Evolutionary conservation across 345 rosid species (phyloP).

Genomic region (Odontarrhena argentea): DNA sequence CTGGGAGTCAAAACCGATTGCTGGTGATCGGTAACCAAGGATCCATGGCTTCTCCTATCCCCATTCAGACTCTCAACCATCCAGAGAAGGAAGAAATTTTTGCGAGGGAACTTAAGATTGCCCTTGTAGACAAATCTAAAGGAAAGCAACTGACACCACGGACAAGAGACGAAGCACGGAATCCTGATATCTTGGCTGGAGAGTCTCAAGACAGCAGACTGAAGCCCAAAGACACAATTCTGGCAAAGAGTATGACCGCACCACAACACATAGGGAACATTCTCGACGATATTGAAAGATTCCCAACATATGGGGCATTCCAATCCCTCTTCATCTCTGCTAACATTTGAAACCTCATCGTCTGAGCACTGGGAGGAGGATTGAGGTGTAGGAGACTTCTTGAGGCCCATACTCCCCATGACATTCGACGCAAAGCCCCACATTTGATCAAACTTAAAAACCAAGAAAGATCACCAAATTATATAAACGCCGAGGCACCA

Average conservation of each 20-base stretch:
- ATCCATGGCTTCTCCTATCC: conserved; percentile 43
- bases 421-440: conserved; percentile 50
- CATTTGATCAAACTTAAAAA: conserved; percentile 35
- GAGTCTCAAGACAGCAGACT: conserved; percentile 51
- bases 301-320: conserved; percentile 77
- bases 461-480: conserved; percentile 17
- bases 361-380: conserved; percentile 56
- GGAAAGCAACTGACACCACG: conserved; percentile 63
- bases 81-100: conserved; percentile 71
- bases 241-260: conserved; percentile 74
- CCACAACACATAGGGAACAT: conserved; percentile 70
- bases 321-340: conserved; percentile 54
- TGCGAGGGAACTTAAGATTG: conserved; percentile 55
- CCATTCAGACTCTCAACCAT: conserved; percentile 75
- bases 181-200: conserved; percentile 49
- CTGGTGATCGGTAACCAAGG: conserved; percentile 37
- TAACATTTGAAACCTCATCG: conserved; percentile 47
- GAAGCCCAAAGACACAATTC: conserved; percentile 66
- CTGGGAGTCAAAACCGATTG: conserved; percentile 38
- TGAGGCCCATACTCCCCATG: conserved; percentile 43
- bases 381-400: conserved; percentile 35
- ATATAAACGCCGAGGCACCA: conserved; percentile 10
- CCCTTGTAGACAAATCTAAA: conserved; percentile 56
- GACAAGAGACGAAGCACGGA: conserved; percentile 62
- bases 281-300: conserved; percentile 72